Percentiles rank a stretch among this genome's conserved stretches.
Conservation (phyloP, 2,329 filamentous ascomycete genomes). For the Neopestalotiopsis rosae region DNA sequence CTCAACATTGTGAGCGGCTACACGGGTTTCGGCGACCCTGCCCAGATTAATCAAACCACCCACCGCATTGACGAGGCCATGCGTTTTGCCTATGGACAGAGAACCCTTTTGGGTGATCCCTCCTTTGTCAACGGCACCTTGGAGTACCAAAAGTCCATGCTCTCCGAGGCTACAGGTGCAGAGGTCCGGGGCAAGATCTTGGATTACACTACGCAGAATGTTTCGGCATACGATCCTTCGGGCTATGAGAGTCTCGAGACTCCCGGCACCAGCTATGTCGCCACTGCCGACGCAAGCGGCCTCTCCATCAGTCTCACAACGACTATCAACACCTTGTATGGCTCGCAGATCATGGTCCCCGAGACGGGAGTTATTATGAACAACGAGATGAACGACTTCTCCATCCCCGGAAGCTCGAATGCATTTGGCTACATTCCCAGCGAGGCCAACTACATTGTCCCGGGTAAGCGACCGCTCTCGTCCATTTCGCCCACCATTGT, state of each 20-base stretch:
- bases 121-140: constrained; percentile 67
- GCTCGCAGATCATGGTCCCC: constrained; percentile 75
- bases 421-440: constrained; percentile 80
- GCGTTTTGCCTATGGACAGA: constrained; percentile 79
- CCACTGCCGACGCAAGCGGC: constrained; percentile 71
- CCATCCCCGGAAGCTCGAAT: constrained; percentile 73
- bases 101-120: constrained; percentile 77
- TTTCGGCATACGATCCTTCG: constrained; percentile 50
- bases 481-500: constrained; percentile 81
- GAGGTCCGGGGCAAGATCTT: constrained; percentile 54
- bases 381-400: constrained; percentile 74
- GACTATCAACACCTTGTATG: constrained; percentile 82
- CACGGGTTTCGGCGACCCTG: constrained; percentile 62
- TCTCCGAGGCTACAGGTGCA: constrained; percentile 66
- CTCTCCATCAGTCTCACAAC: constrained; percentile 79
- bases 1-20: constrained; percentile 80
- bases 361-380: constrained; percentile 82
- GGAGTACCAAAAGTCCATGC: constrained; percentile 65
- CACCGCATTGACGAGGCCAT: constrained; percentile 86
- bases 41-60: constrained; percentile 64
- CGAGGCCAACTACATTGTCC: constrained; percentile 75
- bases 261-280: constrained; percentile 71
- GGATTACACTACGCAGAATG: constrained; percentile 42
- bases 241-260: constrained; percentile 60
- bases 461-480: constrained; percentile 79